Percentiles rank a stretch among this genome's conserved stretches.
Conservation (phyloP, 441 rosid species). For the Populus hybrid region DNA sequence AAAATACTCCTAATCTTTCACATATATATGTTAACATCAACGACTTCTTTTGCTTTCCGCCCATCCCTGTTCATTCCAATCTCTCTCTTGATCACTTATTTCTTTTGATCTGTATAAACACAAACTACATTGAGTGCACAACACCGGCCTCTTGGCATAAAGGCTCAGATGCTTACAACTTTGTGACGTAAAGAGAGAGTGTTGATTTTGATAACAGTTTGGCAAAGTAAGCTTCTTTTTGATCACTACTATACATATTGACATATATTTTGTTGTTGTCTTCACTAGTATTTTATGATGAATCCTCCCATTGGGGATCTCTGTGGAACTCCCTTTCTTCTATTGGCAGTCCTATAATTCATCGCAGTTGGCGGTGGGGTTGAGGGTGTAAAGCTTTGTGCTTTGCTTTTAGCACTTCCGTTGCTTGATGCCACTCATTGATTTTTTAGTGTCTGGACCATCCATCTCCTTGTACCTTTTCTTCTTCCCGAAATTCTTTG, state of each 20-base stretch:
- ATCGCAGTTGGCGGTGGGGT: conserved; percentile 72
- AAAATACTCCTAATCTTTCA: conserved; percentile 2
- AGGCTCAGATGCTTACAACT: conserved; percentile 35
- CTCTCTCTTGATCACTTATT: not conserved
- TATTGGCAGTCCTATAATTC: conserved; percentile 48
- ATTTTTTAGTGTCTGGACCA: conserved; percentile 63
- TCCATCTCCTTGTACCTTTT: conserved; percentile 39
- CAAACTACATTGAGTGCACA: not conserved
- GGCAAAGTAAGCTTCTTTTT: not conserved
- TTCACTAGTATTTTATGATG: conserved; percentile 42
- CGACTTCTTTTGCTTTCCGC: not conserved
- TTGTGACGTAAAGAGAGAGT: not conserved
- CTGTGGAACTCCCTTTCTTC: conserved; percentile 82
- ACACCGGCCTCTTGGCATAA: conserved; percentile 39
- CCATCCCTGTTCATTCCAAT: not conserved
- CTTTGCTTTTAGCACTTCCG: conserved; percentile 25
- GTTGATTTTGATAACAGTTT: too few relatives aligned
- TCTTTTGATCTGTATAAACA: conserved; percentile 14
- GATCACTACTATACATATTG: not conserved
- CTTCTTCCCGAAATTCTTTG: conserved; percentile 44
- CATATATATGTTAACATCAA: not conserved
- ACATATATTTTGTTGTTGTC: not conserved
- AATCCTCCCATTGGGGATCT: conserved; percentile 75
- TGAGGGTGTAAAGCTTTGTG: conserved; percentile 64
- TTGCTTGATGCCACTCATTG: conserved; percentile 45